phyloP scores from a whole-genome alignment of 371 early-diverging fungal species.

The Choanephora cucurbitarum region DNA sequence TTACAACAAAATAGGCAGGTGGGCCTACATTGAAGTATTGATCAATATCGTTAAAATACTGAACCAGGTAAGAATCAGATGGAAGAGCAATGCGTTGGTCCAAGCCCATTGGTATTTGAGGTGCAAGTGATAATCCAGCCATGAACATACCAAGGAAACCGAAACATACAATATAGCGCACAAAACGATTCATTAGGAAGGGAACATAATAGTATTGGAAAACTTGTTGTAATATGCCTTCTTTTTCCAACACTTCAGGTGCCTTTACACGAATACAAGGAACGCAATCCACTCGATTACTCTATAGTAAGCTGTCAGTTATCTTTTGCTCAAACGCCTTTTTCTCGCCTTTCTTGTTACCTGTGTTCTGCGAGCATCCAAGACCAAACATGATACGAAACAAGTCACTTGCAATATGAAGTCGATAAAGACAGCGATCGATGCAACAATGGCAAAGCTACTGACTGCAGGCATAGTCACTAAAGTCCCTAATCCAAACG shows the following conservation, averaged over 20 bases:
- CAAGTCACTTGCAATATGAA: constrained; percentile 75
- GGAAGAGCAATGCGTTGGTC: constrained; percentile 78
- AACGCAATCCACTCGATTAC: constrained; percentile 64
- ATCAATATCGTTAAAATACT: constrained; percentile 71
- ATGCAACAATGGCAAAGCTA: constrained; percentile 74
- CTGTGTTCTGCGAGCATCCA: constrained; percentile 65
- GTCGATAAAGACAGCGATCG: constrained; percentile 72
- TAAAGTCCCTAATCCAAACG: constrained; percentile 70
- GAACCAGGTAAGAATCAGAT: constrained; percentile 69
- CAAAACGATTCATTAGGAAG: constrained; percentile 47
- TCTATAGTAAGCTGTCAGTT: constrained; percentile 16
- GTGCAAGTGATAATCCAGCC: constrained; percentile 49
- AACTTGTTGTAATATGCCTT: constrained; percentile 54
- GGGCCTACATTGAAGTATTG: constrained; percentile 71
- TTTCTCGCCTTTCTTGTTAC: constrained; percentile 22
- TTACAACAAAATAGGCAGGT: constrained; percentile 78
- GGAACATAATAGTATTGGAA: constrained; percentile 63
- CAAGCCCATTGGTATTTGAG: constrained; percentile 60
- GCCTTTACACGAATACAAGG: constrained; percentile 64
- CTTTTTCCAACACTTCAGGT: constrained; percentile 53
- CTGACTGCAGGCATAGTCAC: constrained; percentile 83
- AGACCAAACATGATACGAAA: constrained; percentile 67
- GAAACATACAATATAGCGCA: constrained; percentile 51
- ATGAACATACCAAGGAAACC: constrained; percentile 62
- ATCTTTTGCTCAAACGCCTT: too few relatives aligned